Evolutionary conservation across 306 rosid species (phyloP), one percentile per base, ranked within the genome.

Genomic region (Rosa multiflora): DNA sequence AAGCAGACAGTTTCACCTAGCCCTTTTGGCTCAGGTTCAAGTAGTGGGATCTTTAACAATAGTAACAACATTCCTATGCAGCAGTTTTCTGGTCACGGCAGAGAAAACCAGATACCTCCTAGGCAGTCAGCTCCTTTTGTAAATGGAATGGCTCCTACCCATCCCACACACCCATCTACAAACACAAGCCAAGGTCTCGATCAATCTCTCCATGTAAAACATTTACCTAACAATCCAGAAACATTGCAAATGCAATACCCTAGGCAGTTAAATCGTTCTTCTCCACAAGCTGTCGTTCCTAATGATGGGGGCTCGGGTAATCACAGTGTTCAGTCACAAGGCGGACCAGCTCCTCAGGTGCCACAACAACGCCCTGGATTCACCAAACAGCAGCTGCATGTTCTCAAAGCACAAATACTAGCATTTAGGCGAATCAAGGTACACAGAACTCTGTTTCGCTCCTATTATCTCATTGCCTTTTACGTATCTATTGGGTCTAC

Each of bases 401-500:
- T 92, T 81, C 97, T 95, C 70, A 95, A 95, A 86, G 99, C 99
- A 70, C 99, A 95, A 75, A 95, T 95, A 80, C 85, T 95, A 66
- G 99, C 99, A 77, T 93, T 95, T 82, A 88, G 98, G 91, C 95
- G 98, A 79, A 83, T 92, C 75, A 95, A 95, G 99, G 99, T 95
- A 78, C n/a, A n/a, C 83, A 49, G 79, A 13, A 78, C 77, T 85
- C 49, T 61, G 74, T 74, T 70, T 78, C 75, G 56, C 49, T 46
- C 52, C 74, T 64, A 39, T 63, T 72, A 44, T 32, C 23, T 20
- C 20, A 52, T 78, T 82, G 46, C 72, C 69, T 79, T 64, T 75
- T 15, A 35, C 11, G 80, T 48, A 59, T 52, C 15, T 81, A 44
- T 76, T 49, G 70, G 63, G 47, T 79, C 75, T 78, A 56, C 49